These are phyloP conservation scores for Debaryomycetaceae sp. DNA, from an alignment of 1,139 yeast species.

Conservation along the genomic window DNA sequence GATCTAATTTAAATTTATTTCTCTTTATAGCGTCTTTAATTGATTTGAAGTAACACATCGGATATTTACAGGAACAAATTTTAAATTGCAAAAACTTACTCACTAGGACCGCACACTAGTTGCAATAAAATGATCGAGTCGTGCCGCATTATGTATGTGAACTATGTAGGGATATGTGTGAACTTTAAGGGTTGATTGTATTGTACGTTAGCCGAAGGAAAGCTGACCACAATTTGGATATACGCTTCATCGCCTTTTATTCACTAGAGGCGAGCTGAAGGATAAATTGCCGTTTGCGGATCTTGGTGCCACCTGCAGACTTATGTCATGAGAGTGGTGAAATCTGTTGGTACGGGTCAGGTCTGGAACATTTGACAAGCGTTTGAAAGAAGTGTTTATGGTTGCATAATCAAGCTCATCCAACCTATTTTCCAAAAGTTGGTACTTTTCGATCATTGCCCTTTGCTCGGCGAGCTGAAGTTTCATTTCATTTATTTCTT, in stretches of 20 bases:
- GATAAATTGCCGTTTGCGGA: background rate
- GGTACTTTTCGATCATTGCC: conserved; percentile 6
- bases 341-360: background rate
- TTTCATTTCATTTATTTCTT: conserved; percentile 10
- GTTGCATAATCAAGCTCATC: background rate
- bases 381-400: background rate
- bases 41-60: background rate
- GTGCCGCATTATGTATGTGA: too few relatives aligned
- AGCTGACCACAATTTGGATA: background rate
- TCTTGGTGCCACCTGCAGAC: background rate
- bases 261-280: conserved; percentile 3
- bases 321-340: background rate
- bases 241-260: conserved; percentile 2
- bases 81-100: background rate
- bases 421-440: conserved; percentile 1
- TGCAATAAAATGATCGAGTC: too few relatives aligned
- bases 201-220: too few relatives aligned
- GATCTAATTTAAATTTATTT: background rate
- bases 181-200: too few relatives aligned
- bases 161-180: too few relatives aligned
- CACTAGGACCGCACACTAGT: too few relatives aligned
- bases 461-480: conserved; percentile 14
- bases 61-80: background rate
- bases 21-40: background rate
- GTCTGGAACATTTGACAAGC: background rate